Evolutionary conservation across 2,329 filamentous ascomycete species (phyloP), one percentile per base, ranked within the genome.

Genomic region (Colletotrichum filicis): DNA sequence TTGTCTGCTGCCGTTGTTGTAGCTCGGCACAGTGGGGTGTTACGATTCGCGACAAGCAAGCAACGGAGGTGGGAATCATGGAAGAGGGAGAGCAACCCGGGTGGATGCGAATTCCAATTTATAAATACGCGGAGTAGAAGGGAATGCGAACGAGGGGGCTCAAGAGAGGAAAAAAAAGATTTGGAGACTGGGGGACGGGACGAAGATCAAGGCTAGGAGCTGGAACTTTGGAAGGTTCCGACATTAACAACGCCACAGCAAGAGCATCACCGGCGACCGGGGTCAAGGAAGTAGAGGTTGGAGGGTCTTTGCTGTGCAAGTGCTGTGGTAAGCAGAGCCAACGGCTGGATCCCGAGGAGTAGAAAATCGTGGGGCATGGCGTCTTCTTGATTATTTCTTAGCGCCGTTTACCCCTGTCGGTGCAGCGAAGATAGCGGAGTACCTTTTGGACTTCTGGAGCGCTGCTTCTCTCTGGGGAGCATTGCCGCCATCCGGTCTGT

Each of bases 321-420:
- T 35, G 30, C 59, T 14, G 28, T 49, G 55, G 66, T 26, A 53
- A 69, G 35, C 58, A 57, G 62, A 37, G 57, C 58, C 56, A 62
- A 56, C 58, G 35, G 46, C n/a, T 61, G 57, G 67, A 63, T 57
- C 35, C 65, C 62, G 57, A 63, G 57, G 14, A 22, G 58, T 26
- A 46, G 11, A 68, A 74, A 74, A 75, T 65, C 68, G 74, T 74
- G 74, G 74, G 74, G 74, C 69, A 75, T 73, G 59, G 74, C 66
- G 68, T 46, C 60, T 75, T 73, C 73, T 75, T 75, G 74, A 68
- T 69, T 73, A 75, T 75, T 75, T 75, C 70, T 74, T 73, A 73
- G 71, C 71, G 71, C 35, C 59, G 3, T 65, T 68, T 70, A 71
- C 60, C 71, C 71, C 60, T 71, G 60, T 64, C 56, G 22, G 32